Percentiles rank a stretch among this genome's conserved stretches.
These are phyloP conservation scores for Erodium maritimum DNA, from an alignment of 345 rosid genomes.

Conservation along the genomic window DNA sequence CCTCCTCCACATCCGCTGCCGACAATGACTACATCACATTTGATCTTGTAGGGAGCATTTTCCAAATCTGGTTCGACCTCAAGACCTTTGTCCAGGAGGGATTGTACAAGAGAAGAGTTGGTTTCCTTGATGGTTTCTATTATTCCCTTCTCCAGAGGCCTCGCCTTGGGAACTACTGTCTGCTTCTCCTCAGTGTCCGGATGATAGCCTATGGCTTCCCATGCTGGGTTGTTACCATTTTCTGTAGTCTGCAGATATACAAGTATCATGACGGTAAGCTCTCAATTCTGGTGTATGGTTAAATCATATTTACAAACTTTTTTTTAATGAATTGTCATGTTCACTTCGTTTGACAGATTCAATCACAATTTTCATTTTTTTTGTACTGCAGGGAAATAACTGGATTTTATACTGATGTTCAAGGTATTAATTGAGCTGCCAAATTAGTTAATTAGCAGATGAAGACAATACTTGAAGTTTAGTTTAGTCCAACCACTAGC, in stretches of 20 bases:
- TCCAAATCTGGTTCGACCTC: not conserved
- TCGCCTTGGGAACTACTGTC: slow-evolving; percentile 3
- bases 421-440: too few species aligned
- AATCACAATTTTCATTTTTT: too few species aligned
- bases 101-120: not conserved
- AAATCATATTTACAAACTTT: too few species aligned
- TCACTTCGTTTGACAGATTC: too few species aligned
- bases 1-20: slow-evolving; percentile 86
- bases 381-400: too few species aligned
- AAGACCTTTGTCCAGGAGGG: slow-evolving; percentile 2
- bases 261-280: not conserved
- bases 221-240: slow-evolving; percentile 37
- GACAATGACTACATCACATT: slow-evolving; percentile 69
- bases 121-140: slow-evolving; percentile 6
- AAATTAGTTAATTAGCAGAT: too few species aligned
- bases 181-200: slow-evolving; percentile 39
- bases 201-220: slow-evolving; percentile 67
- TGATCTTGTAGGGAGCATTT: slow-evolving; percentile 14
- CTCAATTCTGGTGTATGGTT: too few species aligned
- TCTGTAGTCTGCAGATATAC: slow-evolving; percentile 44
- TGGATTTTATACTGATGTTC: too few species aligned
- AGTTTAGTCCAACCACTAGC: too few species aligned
- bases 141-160: not conserved
- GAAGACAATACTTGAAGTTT: too few species aligned
- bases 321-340: too few species aligned